phyloP scores from a whole-genome alignment of 805 yeast genomes.

The Maudiozyma pseudohumilis region DNA sequence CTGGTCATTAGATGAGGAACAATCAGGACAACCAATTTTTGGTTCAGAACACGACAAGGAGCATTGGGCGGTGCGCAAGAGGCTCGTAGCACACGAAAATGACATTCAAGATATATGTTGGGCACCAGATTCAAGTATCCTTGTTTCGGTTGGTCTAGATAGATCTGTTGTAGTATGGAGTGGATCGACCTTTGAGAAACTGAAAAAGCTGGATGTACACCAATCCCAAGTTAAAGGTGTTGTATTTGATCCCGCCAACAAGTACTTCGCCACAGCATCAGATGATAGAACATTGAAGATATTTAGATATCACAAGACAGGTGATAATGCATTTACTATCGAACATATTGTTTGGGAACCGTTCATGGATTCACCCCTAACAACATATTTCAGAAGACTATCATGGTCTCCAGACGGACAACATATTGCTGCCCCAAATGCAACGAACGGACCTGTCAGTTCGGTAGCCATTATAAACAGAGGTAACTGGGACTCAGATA shows the following conservation, averaged over 20 bases:
- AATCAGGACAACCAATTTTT: slow-evolving; percentile 39
- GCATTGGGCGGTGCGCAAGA: slow-evolving; percentile 88
- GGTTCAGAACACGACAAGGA: slow-evolving; percentile 73
- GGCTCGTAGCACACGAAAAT: slow-evolving; percentile 93
- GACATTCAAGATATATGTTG: slow-evolving; percentile 97
- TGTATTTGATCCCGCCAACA: slow-evolving; percentile 95
- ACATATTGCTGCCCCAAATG: slow-evolving; percentile 77
- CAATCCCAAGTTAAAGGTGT: slow-evolving; percentile 94
- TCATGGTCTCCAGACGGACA: slow-evolving; percentile 93
- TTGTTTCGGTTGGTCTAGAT: slow-evolving; percentile 92
- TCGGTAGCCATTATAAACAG: slow-evolving; percentile 64
- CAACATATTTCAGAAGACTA: slow-evolving; percentile 77
- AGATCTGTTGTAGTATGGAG: slow-evolving; percentile 90
- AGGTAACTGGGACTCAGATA: slow-evolving; percentile 71
- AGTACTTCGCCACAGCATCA: slow-evolving; percentile 92
- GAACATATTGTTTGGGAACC: slow-evolving; percentile 81
- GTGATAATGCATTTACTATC: slow-evolving; percentile 70
- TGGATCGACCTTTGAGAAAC: slow-evolving; percentile 77
- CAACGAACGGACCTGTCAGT: slow-evolving; percentile 73
- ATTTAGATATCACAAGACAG: slow-evolving; percentile 70
- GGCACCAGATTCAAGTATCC: slow-evolving; percentile 87
- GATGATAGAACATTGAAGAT: slow-evolving; percentile 89
- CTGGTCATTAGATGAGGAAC: slow-evolving; percentile 81
- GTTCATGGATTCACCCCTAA: slow-evolving; percentile 78
- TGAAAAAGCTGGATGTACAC: slow-evolving; percentile 84